Evolutionary conservation across 1,139 yeast species (phyloP).

Genomic region (Petasospora rhodanensis): DNA sequence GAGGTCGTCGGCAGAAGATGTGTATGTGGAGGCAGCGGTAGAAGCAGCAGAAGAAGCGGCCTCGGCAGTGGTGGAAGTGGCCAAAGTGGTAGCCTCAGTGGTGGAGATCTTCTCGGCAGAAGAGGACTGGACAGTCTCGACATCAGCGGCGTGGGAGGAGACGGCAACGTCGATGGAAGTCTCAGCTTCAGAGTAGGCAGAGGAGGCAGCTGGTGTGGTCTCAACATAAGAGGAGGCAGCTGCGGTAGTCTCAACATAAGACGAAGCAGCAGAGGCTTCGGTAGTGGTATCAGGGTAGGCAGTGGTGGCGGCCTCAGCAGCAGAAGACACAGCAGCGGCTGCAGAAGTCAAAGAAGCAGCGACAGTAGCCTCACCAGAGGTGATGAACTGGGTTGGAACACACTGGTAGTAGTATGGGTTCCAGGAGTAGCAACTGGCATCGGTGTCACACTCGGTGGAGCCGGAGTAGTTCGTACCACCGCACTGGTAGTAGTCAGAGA

Average conservation of each 20-base stretch:
- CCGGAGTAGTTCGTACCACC: neutral
- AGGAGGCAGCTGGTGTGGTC: no score
- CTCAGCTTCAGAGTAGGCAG: no score
- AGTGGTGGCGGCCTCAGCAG: neutral
- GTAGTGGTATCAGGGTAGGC: neutral
- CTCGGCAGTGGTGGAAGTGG: neutral
- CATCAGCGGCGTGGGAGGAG: no score
- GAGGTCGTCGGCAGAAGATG: neutral
- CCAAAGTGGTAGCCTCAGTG: neutral
- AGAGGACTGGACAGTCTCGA: no score
- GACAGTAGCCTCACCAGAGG: no score
- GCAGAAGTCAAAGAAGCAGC: no score
- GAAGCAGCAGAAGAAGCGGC: no score
- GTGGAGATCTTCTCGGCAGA: no score
- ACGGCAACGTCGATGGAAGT: no score
- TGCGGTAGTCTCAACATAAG: no score
- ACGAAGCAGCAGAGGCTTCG: neutral
- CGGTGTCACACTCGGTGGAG: neutral
- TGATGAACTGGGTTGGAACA: no score
- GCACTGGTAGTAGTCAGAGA: neutral
- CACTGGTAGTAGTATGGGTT: conserved; percentile 1
- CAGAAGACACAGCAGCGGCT: neutral
- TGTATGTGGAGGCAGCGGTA: neutral
- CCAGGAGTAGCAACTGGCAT: neutral
- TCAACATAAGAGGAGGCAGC: no score